Conservation (phyloP, 495 filamentous ascomycete species). For the Aspergillus heteromorphus region DNA sequence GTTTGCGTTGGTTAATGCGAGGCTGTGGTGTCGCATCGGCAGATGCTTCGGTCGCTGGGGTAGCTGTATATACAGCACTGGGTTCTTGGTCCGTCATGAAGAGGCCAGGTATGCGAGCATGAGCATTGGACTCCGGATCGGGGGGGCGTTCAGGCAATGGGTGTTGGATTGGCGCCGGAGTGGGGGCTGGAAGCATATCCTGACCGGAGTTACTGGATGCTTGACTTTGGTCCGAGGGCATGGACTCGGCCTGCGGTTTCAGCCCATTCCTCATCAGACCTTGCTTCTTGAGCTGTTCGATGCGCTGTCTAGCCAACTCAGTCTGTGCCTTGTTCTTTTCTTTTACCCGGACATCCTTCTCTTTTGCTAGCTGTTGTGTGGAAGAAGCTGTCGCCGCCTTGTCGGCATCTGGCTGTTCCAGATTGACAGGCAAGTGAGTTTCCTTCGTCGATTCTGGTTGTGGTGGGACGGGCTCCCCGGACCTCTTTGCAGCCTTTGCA, state of each 20-base stretch:
- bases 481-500: constrained; percentile 41
- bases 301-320: constrained; percentile 47
- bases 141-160: constrained; percentile 42
- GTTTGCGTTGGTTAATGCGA: constrained; percentile 54
- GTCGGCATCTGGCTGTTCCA: constrained; percentile 9
- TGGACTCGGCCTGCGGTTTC: constrained; percentile 16
- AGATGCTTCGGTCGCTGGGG: constrained; percentile 5
- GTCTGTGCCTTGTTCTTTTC: constrained; percentile 54
- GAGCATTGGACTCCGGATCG: constrained; percentile 19
- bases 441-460: constrained; percentile 16
- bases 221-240: constrained; percentile 2
- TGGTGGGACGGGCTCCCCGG: constrained; percentile 14
- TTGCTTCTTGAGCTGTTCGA: constrained; percentile 46
- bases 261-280: constrained; percentile 31
- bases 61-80: constrained; percentile 1
- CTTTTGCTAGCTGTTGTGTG: constrained; percentile 11
- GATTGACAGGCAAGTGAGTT: constrained; percentile 12
- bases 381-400: constrained; percentile 7
- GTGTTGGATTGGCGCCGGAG: constrained; percentile 26
- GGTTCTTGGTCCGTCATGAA: constrained; percentile 37
- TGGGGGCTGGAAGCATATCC: not conserved
- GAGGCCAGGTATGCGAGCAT: constrained; percentile 47
- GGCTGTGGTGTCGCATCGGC: constrained; percentile 24
- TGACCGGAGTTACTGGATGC: not conserved
- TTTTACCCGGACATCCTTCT: constrained; percentile 29